These are phyloP conservation scores for Leucosporidium creatinivorum DNA, from an alignment of 768 basidiomycete genomes.

Conservation along the genomic window DNA sequence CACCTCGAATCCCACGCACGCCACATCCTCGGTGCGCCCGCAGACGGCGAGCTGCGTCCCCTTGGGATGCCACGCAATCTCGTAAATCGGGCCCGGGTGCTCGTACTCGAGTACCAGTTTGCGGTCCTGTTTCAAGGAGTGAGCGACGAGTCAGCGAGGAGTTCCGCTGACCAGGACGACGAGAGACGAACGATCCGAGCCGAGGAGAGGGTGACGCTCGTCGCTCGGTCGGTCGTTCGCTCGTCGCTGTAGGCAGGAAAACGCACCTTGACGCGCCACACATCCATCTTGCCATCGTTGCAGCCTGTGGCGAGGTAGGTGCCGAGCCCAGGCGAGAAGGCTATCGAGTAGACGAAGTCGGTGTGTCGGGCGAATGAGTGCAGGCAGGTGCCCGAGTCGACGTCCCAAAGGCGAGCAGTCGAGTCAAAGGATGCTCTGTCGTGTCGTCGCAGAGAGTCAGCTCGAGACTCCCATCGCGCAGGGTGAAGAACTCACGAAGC, in stretches of 20 bases:
- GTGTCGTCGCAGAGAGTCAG: neutral
- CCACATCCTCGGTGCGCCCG: conserved; percentile 25
- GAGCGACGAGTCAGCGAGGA: neutral
- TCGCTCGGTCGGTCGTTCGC: no score
- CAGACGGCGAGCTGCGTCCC: conserved; percentile 34
- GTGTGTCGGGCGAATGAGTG: conserved; percentile 64
- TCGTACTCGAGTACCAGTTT: conserved; percentile 34
- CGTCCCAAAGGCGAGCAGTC: conserved; percentile 76
- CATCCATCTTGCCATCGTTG: conserved; percentile 65
- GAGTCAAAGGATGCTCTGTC: conserved; percentile 69
- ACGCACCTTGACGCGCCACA: conserved; percentile 63
- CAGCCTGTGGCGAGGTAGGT: conserved; percentile 66
- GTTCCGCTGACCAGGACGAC: neutral
- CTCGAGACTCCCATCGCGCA: neutral
- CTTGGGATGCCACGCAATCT: conserved; percentile 33
- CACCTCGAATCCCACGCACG: conserved; percentile 18
- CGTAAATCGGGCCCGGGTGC: conserved; percentile 31
- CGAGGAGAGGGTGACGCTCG: neutral
- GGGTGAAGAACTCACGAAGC: conserved; percentile 26
- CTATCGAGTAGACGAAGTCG: conserved; percentile 62
- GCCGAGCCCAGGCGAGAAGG: conserved; percentile 64
- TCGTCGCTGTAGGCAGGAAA: neutral
- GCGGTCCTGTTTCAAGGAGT: conserved; percentile 5
- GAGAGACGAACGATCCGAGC: no score
- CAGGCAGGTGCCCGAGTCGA: conserved; percentile 65